A percentile compares a stretch with the other conserved stretches of the same genome.
Conservation (phyloP, 345 rosid species). For the Eucalyptus sp. region DNA sequence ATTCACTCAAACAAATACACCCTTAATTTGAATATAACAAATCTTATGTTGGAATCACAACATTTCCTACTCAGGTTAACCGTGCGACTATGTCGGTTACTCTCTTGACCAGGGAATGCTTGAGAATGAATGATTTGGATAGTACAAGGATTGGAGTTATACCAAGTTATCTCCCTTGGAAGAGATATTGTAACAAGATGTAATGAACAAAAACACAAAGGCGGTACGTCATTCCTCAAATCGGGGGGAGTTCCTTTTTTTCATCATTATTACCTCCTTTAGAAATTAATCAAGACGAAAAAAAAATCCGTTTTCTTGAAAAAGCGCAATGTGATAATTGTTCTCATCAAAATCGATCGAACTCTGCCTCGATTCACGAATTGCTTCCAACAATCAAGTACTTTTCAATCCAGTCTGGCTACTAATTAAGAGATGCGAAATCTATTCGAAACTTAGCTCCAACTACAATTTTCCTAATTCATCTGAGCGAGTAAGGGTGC, state of each 20-base stretch:
- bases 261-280: too few species aligned
- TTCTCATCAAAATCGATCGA: too few species aligned
- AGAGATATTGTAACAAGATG: not conserved
- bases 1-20: not conserved
- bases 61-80: not conserved
- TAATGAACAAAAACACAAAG: not conserved
- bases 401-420: too few species aligned
- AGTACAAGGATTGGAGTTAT: not conserved
- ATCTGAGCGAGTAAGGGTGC: not conserved
- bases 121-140: not conserved
- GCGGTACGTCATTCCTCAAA: too few species aligned
- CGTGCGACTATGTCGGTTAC: not conserved
- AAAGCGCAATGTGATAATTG: rapidly evolving
- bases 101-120: not conserved
- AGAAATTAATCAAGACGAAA: too few species aligned
- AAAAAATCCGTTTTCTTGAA: too few species aligned
- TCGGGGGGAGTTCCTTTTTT: too few species aligned
- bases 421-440: not conserved
- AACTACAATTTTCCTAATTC: not conserved
- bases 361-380: too few species aligned
- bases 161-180: not conserved
- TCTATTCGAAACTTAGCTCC: not conserved
- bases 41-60: not conserved
- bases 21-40: not conserved
- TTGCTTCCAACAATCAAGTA: too few species aligned